Evolutionary conservation across 2,329 filamentous ascomycete genomes (phyloP).

Genomic region (Botryotinia globosa): DNA sequence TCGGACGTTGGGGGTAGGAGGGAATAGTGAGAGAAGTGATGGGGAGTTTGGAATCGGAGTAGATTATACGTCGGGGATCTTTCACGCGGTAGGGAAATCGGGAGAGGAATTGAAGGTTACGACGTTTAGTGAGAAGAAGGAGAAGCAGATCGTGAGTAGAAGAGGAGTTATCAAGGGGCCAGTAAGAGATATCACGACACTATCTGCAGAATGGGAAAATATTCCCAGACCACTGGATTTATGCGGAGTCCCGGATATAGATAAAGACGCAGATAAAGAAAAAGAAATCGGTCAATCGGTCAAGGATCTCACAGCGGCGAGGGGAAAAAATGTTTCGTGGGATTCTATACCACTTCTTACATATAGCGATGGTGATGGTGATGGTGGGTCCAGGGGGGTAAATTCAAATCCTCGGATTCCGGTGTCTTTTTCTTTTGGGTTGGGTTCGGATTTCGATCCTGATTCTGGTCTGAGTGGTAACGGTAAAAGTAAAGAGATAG

Average conservation of each 20-base stretch:
- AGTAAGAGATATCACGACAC: neutral
- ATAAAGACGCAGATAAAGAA: neutral
- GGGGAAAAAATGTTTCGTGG: neutral
- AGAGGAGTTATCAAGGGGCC: neutral
- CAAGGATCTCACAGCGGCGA: neutral
- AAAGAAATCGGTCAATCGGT: neutral
- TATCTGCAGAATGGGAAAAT: neutral
- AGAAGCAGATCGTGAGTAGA: neutral
- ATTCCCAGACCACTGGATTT: neutral
- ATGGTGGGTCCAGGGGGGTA: neutral
- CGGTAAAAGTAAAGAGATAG: neutral
- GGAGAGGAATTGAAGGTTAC: neutral
- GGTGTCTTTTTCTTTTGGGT: neutral
- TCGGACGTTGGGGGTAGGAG: neutral
- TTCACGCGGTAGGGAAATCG: slow-evolving; percentile 1
- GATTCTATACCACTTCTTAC: neutral
- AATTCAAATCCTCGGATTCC: neutral
- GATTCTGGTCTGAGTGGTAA: neutral
- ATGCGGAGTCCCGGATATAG: neutral
- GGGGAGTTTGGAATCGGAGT: slow-evolving; percentile 7
- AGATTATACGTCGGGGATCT: neutral
- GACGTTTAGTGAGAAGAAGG: neutral
- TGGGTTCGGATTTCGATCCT: neutral
- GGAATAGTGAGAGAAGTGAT: neutral
- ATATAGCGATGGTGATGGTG: neutral